phyloP scores from a whole-genome alignment of 2,329 filamentous ascomycete species.

The Seiridium cupressi region DNA sequence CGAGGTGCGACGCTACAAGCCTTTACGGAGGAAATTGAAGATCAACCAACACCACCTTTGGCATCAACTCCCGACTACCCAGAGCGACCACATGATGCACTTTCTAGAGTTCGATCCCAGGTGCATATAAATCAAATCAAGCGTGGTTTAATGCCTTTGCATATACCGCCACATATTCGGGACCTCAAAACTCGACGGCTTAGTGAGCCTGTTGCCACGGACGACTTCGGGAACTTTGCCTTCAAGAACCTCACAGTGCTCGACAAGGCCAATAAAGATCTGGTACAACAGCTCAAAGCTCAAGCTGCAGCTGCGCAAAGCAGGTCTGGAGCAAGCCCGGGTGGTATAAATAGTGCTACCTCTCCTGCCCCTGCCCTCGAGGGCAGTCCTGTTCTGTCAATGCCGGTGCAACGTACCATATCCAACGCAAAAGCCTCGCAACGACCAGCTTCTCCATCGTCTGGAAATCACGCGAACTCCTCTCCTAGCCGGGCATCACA shows the following conservation, averaged over 20 bases:
- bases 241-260: slow-evolving; percentile 97
- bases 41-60: slow-evolving; percentile 75
- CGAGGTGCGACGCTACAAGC: slow-evolving; percentile 88
- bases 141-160: slow-evolving; percentile 87
- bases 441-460: slow-evolving; percentile 83
- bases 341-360: slow-evolving; percentile 36
- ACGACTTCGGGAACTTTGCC: slow-evolving; percentile 94
- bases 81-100: slow-evolving; percentile 89
- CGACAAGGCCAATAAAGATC: slow-evolving; percentile 98
- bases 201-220: slow-evolving; percentile 82
- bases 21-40: slow-evolving; percentile 92
- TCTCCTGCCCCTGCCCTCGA: slow-evolving; percentile 73
- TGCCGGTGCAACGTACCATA: slow-evolving; percentile 76
- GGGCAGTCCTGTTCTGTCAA: slow-evolving; percentile 79
- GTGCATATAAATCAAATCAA: slow-evolving; percentile 74
- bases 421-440: slow-evolving; percentile 76
- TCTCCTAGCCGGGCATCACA: slow-evolving; percentile 81
- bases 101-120: slow-evolving; percentile 85
- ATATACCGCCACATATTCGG: slow-evolving; percentile 94
- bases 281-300: slow-evolving; percentile 91
- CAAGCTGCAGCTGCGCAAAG: slow-evolving; percentile 76
- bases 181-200: slow-evolving; percentile 84
- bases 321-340: slow-evolving; percentile 48
- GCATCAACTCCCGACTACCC: slow-evolving; percentile 73
- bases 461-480: slow-evolving; percentile 74